Conservation (phyloP, 257 asterid species). For the Parsonsia alboflavescens region DNA sequence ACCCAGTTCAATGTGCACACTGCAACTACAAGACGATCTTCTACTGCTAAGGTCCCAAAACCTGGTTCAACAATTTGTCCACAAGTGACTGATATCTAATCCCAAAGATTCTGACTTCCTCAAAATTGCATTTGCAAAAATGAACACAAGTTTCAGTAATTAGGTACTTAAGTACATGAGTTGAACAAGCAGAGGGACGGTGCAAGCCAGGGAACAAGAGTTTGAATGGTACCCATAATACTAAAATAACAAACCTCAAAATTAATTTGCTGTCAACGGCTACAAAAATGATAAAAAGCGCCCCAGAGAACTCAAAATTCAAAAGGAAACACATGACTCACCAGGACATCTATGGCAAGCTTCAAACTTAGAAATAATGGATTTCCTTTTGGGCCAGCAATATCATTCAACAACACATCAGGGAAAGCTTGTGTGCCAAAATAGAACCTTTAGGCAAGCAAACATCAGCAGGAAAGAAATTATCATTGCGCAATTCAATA, state of each 20-base stretch:
- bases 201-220: background rate
- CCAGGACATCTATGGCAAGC: constrained; percentile 97
- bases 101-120: constrained; percentile 65
- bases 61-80: constrained; percentile 92
- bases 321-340: constrained; percentile 34
- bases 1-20: constrained; percentile 91
- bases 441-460: constrained; percentile 53
- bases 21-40: constrained; percentile 84
- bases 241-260: background rate
- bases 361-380: constrained; percentile 86
- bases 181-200: background rate
- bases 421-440: constrained; percentile 74
- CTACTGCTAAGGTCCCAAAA: constrained; percentile 94
- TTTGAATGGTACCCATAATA: background rate
- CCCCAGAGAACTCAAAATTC: background rate
- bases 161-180: background rate
- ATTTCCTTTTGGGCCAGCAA: constrained; percentile 97
- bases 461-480: constrained; percentile 13
- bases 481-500: background rate
- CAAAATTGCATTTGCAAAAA: constrained; percentile 67
- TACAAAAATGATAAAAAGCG: background rate
- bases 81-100: constrained; percentile 52
- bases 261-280: background rate
- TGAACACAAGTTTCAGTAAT: background rate
- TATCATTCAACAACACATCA: constrained; percentile 88